Evolutionary conservation across 2,329 filamentous ascomycete species (phyloP), one percentile per base, ranked within the genome.

Genomic region (Botrytis hyacinthi): DNA sequence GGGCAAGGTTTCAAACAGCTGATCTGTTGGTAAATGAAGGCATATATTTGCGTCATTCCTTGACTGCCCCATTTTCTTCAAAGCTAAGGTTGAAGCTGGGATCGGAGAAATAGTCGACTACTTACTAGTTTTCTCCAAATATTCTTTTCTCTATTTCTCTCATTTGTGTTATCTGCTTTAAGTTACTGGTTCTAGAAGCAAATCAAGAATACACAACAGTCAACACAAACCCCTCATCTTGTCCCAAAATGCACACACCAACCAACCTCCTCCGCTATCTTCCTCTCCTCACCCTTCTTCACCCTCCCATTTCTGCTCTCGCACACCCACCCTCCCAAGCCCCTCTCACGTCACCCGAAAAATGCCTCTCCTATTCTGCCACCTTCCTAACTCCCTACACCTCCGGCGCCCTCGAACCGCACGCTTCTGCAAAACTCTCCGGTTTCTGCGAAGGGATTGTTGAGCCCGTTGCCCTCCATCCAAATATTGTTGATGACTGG

Each of bases 301-400:
- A 32, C 4, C 42, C 26, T 14, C 14, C 26, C 40, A 7, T 29
- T n/a, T 18, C 37, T 29, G 16, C n/a, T 9, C 26, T 63, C 5
- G 40, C 61, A 44, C 61, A 44, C 9, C 16, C 40, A 40, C 29
- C 40, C 9, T 44, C n/a, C n/a, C 35, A 59, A 35, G 40, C 22
- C 10, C 18, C 54, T 1, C 51, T 60, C 26, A 42, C 51, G 4
- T 40, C 57, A 16, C 54, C 37, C 46, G 22, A 71, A 48, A 51
- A 71, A 51, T 42, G 69, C 29, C 14, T 71, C 8, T 46, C 69
- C 10, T 51, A 71, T 14, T 48, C 69, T 8, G 69, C 42, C 14
- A 63, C 59, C 22, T 71, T 71, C 22, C 44, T 54, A 42, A 62
- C 40, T 1, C 42, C 57, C 20, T 51, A 42, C 14, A 60, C 44